phyloP scores from a whole-genome alignment of 345 rosid genomes.

The Lepidium aucheri region DNA sequence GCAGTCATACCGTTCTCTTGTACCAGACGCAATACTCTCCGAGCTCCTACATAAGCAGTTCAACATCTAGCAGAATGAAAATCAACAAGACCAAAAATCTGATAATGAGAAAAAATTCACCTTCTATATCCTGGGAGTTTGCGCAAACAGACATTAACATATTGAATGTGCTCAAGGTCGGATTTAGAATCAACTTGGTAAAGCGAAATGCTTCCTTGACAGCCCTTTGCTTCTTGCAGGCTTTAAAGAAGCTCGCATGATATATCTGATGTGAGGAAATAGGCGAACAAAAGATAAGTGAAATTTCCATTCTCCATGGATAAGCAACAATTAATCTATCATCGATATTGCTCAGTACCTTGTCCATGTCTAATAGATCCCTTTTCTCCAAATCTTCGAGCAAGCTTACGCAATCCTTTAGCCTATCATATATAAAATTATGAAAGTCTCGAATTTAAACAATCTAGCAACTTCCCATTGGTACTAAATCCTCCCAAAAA shows the following conservation, averaged over 20 bases:
- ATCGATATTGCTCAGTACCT: conserved; percentile 38
- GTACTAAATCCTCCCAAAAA: neutral
- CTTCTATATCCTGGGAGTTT: conserved; percentile 63
- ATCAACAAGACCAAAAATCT: neutral
- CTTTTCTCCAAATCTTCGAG: conserved; percentile 66
- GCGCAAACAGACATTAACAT: conserved; percentile 92
- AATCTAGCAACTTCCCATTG: neutral
- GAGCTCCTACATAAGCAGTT: conserved; percentile 52
- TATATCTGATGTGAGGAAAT: conserved; percentile 47
- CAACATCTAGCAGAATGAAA: neutral
- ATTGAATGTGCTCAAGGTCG: conserved; percentile 89
- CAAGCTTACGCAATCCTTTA: conserved; percentile 59
- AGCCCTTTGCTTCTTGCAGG: conserved; percentile 64
- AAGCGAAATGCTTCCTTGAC: conserved; percentile 81
- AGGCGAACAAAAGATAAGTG: neutral
- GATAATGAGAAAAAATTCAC: conserved; percentile 29
- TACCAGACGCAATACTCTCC: conserved; percentile 59
- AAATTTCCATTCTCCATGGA: neutral
- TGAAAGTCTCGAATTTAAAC: neutral
- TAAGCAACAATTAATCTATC: neutral
- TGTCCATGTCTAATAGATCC: conserved; percentile 66
- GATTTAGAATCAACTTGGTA: conserved; percentile 68
- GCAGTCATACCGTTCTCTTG: conserved; percentile 59
- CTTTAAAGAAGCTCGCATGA: conserved; percentile 70
- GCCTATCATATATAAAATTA: conserved; percentile 34